Evolutionary conservation across 116 monocot species (phyloP), one percentile per base, ranked within the genome.

Genomic region (Trichopus zeylanicus): DNA sequence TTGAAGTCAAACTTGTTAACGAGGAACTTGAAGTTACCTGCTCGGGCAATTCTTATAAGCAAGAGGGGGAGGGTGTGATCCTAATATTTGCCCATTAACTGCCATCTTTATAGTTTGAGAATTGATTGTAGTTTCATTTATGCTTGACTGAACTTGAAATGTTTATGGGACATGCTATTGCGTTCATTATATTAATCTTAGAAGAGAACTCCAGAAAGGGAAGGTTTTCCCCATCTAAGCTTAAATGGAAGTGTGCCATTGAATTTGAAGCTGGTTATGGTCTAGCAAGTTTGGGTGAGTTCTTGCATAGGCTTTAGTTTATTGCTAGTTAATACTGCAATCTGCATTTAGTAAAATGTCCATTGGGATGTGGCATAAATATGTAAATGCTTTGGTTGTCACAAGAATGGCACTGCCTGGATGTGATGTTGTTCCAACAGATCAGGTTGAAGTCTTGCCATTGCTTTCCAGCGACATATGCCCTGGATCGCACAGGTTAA

Each of bases 241-340:
- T 99, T 64, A 99, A 92, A 79, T 92, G 92, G 71, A 99, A 99
- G 63, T 80, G 88, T 65, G 86, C 55, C 6, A 81, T 99, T 73
- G 92, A 92, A 73, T 78, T 99, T 68, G 99, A 92, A 61, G 92
- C 99, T 72, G 99, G 99, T 61, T 99, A 92, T 86, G 99, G 88
- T 64, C 64, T 99, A 59, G 91, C 99, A 55, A 88, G 92, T 39
- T 61, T 91, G 66, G 92, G 99, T 92, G 33, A 67, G 77, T 28
- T 35, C 32, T 2, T 57, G 4, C 7, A 6, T 10, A 35, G 6
- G n/a, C 19, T 27, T 53, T 31, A n/a, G n/a, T n/a, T n/a, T n/a
- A n/a, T n/a, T n/a, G n/a, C n/a, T n/a, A n/a, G n/a, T n/a, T n/a
- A n/a, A n/a, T n/a, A n/a, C n/a, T n/a, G n/a, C n/a, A n/a, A n/a